Percentiles rank a stretch among this genome's conserved stretches.
These are phyloP conservation scores for Zoysia pacifica DNA, from an alignment of 176 grass and related monocot species.

Conservation along the genomic window DNA sequence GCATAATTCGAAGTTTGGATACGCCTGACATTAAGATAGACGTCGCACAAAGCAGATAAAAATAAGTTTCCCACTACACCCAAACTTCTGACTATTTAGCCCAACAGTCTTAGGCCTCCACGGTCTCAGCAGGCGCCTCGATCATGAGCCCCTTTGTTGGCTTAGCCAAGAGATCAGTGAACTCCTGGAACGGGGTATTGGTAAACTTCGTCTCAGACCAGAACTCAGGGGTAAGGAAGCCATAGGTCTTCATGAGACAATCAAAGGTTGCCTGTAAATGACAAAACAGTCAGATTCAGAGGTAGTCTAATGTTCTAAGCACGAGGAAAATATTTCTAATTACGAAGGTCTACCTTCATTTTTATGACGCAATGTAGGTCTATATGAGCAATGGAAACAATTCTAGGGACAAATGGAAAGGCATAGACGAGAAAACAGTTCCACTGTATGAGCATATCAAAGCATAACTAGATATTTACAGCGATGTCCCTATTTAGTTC, in stretches of 20 bases:
- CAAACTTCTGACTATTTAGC: not conserved
- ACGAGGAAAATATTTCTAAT: no score
- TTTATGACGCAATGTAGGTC: no score
- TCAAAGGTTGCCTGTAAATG: slow-evolving; percentile 68
- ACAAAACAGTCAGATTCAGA: not conserved
- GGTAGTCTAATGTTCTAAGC: no score
- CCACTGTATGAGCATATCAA: no score
- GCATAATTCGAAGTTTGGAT: slow-evolving; percentile 37
- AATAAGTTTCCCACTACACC: not conserved
- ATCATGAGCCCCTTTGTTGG: slow-evolving; percentile 48
- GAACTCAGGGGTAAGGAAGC: slow-evolving; percentile 63
- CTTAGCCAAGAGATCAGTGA: slow-evolving; percentile 63
- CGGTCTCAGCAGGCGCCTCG: slow-evolving; percentile 43
- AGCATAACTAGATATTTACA: no score
- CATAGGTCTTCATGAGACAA: slow-evolving; percentile 78
- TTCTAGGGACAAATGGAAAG: no score
- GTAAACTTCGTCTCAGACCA: slow-evolving; percentile 56
- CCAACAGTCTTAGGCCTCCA: slow-evolving; percentile 43
- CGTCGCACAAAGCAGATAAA: not conserved
- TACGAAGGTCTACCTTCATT: no score
- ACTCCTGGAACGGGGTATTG: slow-evolving; percentile 56
- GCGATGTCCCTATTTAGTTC: no score
- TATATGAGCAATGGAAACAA: no score
- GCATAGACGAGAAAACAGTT: no score
- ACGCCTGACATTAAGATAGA: not conserved